phyloP scores from a whole-genome alignment of 345 rosid species.

The Clarkia xantiana region DNA sequence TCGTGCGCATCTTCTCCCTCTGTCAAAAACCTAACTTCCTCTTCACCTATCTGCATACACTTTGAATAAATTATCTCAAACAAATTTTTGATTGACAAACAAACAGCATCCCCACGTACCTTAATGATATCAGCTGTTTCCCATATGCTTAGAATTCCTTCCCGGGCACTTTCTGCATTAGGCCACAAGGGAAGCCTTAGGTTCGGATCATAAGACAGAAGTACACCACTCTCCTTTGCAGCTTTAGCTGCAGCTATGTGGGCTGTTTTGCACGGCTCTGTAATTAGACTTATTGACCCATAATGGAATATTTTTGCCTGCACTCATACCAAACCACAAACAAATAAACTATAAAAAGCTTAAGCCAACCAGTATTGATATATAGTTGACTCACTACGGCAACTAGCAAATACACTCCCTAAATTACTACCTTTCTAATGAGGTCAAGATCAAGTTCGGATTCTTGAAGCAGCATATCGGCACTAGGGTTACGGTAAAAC shows the following conservation, averaged over 20 bases:
- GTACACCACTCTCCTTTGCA: conserved; percentile 80
- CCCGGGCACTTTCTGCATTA: conserved; percentile 68
- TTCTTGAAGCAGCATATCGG: conserved; percentile 83
- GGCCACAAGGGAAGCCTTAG: conserved; percentile 95
- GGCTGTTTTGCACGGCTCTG: conserved; percentile 90
- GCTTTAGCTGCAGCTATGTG: conserved; percentile 88
- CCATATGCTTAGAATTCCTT: conserved; percentile 83
- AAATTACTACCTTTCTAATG: conserved; percentile 80
- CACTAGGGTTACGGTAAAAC: conserved; percentile 97
- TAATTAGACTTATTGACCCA: conserved; percentile 95
- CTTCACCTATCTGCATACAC: conserved; percentile 62
- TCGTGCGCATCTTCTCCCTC: conserved; percentile 90
- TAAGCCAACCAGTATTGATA: too few relatives aligned
- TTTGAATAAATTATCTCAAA: too few relatives aligned
- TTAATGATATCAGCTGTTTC: conserved; percentile 73
- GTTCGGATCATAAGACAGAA: conserved; percentile 85
- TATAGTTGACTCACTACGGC: too few relatives aligned
- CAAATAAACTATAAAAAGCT: not conserved
- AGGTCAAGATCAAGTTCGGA: conserved; percentile 71
- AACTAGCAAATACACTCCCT: too few relatives aligned
- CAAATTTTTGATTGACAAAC: not conserved
- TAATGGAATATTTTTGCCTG: conserved; percentile 91
- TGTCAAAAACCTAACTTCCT: conserved; percentile 71
- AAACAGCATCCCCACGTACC: conserved; percentile 16
- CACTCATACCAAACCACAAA: not conserved